A percentile compares a stretch with the other conserved stretches of the same genome.
Conservation (phyloP, 2,329 filamentous ascomycete genomes). For the Verticillium klebahnii region DNA sequence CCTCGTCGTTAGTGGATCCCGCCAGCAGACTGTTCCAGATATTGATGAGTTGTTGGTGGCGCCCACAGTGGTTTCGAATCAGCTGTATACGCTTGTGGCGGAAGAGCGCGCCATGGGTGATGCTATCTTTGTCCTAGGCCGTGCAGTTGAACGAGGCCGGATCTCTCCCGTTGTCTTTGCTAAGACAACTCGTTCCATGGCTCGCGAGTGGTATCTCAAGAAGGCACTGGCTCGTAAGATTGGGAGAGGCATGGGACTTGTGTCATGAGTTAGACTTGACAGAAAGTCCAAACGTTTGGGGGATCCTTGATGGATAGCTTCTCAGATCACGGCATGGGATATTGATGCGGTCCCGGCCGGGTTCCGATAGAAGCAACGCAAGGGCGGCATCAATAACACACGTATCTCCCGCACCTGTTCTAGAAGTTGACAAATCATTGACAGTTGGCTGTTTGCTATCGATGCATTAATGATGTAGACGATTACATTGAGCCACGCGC, state of each 20-base stretch:
- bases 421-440: too few species aligned
- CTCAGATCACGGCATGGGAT: too few species aligned
- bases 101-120: conserved; percentile 86
- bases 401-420: too few species aligned
- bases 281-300: background rate
- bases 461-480: too few species aligned
- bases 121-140: conserved; percentile 75
- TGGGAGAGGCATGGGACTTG: conserved; percentile 67
- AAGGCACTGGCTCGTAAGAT: conserved; percentile 79
- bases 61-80: conserved; percentile 86
- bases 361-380: too few species aligned
- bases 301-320: too few species aligned
- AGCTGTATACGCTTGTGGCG: conserved; percentile 83
- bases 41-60: conserved; percentile 93
- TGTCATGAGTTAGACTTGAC: background rate
- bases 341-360: too few species aligned
- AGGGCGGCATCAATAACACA: too few species aligned
- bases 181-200: conserved; percentile 69
- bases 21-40: conserved; percentile 62
- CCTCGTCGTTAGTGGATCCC: conserved; percentile 67
- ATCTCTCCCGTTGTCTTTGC: conserved; percentile 71
- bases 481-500: too few species aligned
- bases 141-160: conserved; percentile 68
- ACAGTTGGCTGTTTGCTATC: too few species aligned
- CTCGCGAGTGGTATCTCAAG: conserved; percentile 78